Evolutionary conservation across 192 early-diverging fungal species (phyloP).

Genomic region (Cladochytrium replicatum): DNA sequence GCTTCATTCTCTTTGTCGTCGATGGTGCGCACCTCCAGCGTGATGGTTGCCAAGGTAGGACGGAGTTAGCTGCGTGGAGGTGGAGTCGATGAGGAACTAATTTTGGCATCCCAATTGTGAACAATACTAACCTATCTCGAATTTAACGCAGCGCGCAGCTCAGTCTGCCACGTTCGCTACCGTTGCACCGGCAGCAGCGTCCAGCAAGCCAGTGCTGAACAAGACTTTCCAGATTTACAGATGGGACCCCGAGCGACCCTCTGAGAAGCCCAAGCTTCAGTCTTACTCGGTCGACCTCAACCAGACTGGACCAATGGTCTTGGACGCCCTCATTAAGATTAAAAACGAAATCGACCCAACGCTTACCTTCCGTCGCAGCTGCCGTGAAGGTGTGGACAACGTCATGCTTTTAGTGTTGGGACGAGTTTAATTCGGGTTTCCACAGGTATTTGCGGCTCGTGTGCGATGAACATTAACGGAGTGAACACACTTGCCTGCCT

Average conservation of each 20-base stretch:
- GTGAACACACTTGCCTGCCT: constrained; percentile 92
- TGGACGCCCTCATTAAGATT: constrained; percentile 93
- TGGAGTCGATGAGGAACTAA: too few species aligned
- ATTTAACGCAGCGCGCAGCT: too few species aligned
- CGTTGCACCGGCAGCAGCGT: too few species aligned
- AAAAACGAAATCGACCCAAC: constrained; percentile 95
- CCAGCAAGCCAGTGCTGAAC: constrained; percentile 45
- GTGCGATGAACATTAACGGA: constrained; percentile 98
- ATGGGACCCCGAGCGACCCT: constrained; percentile 89
- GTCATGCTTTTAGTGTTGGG: too few species aligned
- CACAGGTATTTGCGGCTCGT: constrained; percentile 81
- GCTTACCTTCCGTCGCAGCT: constrained; percentile 88
- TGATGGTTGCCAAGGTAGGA: too few species aligned
- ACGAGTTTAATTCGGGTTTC: too few species aligned
- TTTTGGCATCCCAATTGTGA: too few species aligned
- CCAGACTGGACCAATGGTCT: constrained; percentile 89
- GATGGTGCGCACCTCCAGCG: too few species aligned
- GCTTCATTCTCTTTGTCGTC: too few species aligned
- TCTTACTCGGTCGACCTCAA: constrained; percentile 86
- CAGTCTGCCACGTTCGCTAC: too few species aligned
- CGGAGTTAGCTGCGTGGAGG: too few species aligned
- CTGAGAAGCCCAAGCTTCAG: constrained; percentile 79
- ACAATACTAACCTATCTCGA: too few species aligned
- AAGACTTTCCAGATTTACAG: constrained; percentile 96
- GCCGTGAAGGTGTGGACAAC: constrained; percentile 83